A percentile compares a stretch with the other conserved stretches of the same genome.
These are phyloP conservation scores for Populus euphratica DNA, from an alignment of 345 rosid species.

Conservation along the genomic window DNA sequence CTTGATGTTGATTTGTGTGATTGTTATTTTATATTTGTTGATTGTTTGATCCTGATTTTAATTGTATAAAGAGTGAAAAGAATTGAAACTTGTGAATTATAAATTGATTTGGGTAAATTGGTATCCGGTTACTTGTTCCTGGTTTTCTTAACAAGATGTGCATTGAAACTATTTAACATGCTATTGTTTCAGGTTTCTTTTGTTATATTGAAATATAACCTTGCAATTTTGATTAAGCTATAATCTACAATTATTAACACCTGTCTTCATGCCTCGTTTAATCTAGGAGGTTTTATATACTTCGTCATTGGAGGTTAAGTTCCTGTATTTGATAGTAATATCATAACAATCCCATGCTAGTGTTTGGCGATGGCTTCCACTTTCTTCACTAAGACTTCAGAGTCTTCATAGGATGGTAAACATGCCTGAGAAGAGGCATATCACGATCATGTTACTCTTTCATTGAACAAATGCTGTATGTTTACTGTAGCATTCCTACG, in stretches of 20 bases:
- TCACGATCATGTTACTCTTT: not conserved
- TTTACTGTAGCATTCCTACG: not conserved
- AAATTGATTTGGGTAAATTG: too few relatives aligned
- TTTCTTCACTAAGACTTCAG: not conserved
- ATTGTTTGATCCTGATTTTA: too few relatives aligned
- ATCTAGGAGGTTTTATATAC: not conserved
- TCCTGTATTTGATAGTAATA: not conserved
- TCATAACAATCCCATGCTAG: not conserved
- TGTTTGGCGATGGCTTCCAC: not conserved
- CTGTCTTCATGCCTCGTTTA: not conserved
- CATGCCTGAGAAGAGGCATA: not conserved
- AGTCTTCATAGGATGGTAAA: not conserved
- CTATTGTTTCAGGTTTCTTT: not conserved
- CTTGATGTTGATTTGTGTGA: too few relatives aligned
- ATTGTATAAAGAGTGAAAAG: too few relatives aligned
- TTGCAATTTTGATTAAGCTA: not conserved
- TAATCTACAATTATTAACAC: not conserved
- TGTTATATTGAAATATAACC: not conserved
- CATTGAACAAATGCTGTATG: not conserved
- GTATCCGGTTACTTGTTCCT: too few relatives aligned
- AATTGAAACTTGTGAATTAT: too few relatives aligned
- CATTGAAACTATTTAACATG: not conserved
- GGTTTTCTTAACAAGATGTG: too few relatives aligned
- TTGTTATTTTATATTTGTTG: too few relatives aligned
- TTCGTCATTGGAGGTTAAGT: not conserved